Conservation (phyloP, 73 alveolate species). For the Symbiodinium pilosum region DNA sequence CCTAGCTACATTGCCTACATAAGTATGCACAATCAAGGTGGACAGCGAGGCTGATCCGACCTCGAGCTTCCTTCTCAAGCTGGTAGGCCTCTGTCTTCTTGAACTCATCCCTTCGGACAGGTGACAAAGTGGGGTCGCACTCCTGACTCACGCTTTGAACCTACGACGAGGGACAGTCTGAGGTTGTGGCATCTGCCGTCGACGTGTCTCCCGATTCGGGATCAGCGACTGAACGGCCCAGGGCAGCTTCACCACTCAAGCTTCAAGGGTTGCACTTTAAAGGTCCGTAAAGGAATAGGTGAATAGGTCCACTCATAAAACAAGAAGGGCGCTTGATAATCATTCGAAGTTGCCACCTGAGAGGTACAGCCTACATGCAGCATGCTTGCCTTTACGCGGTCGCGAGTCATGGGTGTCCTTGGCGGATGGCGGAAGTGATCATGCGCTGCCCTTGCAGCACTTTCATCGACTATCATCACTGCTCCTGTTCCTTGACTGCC, state of each 20-base stretch:
- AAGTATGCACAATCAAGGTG: no score
- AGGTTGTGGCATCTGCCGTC: constrained; percentile 43
- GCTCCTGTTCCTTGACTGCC: no score
- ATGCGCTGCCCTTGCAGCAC: no score
- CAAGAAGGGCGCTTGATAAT: background rate
- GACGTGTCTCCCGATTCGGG: constrained; percentile 92
- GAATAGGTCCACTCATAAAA: no score
- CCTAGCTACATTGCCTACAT: no score
- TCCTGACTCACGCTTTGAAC: no score
- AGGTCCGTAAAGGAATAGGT: no score
- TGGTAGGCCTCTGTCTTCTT: constrained; percentile 70
- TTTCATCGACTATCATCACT: no score
- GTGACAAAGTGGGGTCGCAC: background rate
- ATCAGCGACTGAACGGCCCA: constrained; percentile 47
- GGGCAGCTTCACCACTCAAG: no score
- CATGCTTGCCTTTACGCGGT: constrained; percentile 52
- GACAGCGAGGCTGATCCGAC: no score
- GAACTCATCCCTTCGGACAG: constrained; percentile 34
- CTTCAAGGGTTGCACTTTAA: no score
- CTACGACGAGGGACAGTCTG: background rate
- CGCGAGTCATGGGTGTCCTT: constrained; percentile 90
- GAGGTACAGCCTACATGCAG: background rate
- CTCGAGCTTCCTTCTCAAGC: constrained; percentile 90
- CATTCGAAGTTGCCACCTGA: background rate
- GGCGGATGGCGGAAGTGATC: no score